A percentile compares a stretch with the other conserved stretches of the same genome.
Evolutionary conservation across 768 basidiomycete genomes (phyloP).

Genomic region (Trametes punicea): DNA sequence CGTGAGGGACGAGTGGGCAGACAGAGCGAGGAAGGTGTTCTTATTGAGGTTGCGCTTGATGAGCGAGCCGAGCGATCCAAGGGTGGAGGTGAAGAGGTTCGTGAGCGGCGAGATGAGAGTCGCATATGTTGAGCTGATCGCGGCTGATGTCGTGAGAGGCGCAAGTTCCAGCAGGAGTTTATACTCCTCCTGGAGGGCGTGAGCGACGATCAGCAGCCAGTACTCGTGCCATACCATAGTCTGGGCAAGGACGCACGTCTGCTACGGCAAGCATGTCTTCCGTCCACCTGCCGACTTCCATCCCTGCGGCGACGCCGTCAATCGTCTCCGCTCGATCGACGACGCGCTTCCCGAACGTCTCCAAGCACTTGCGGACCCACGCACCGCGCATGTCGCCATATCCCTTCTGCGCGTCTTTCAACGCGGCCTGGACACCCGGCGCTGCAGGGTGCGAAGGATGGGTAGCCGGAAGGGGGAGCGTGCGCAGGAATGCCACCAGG

Average conservation of each 20-base stretch:
- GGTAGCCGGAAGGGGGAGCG: slow-evolving; percentile 70
- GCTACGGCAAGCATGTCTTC: slow-evolving; percentile 60
- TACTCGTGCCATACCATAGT: not conserved
- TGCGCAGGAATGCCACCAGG: slow-evolving; percentile 65
- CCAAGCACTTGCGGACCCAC: slow-evolving; percentile 75
- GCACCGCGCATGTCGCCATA: slow-evolving; percentile 85
- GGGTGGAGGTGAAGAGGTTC: slow-evolving; percentile 59
- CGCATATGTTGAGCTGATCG: slow-evolving; percentile 56
- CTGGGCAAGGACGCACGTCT: slow-evolving; percentile 54
- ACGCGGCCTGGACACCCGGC: slow-evolving; percentile 53
- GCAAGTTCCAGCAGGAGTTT: slow-evolving; percentile 58
- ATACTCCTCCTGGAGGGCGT: slow-evolving; percentile 62
- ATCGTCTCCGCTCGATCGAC: slow-evolving; percentile 69
- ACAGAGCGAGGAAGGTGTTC: slow-evolving; percentile 76
- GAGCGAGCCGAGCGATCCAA: slow-evolving; percentile 58
- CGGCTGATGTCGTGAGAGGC: slow-evolving; percentile 49
- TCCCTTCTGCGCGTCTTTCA: slow-evolving; percentile 76
- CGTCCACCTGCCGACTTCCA: slow-evolving; percentile 72
- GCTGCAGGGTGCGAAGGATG: slow-evolving; percentile 84
- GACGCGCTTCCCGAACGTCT: slow-evolving; percentile 64
- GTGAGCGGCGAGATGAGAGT: slow-evolving; percentile 64
- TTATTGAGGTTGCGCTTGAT: slow-evolving; percentile 77
- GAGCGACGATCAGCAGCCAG: not conserved
- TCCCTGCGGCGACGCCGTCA: slow-evolving; percentile 62
- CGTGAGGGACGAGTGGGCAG: slow-evolving; percentile 59